phyloP scores from a whole-genome alignment of 2,329 filamentous ascomycete species.

The Claviceps fusiformis region DNA sequence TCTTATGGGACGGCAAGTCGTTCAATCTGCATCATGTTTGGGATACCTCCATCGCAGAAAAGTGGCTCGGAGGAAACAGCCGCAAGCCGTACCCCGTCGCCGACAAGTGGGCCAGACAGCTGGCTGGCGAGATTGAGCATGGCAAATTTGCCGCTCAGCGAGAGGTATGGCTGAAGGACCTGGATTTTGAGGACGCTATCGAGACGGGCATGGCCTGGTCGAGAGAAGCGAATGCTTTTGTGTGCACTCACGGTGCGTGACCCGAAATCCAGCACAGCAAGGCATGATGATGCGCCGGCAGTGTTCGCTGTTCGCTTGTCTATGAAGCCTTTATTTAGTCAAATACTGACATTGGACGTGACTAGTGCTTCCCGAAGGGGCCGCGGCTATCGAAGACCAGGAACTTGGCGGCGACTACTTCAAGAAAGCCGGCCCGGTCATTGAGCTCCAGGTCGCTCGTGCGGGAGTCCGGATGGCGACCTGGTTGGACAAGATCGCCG shows the following conservation, averaged over 20 bases:
- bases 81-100: constrained; percentile 37
- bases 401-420: constrained; percentile 53
- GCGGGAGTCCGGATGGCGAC: constrained; percentile 55
- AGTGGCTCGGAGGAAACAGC: constrained; percentile 42
- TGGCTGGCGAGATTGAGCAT: constrained; percentile 38
- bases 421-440: constrained; percentile 45
- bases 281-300: background rate
- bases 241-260: constrained; percentile 45
- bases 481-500: constrained; percentile 51
- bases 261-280: background rate
- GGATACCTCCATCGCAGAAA: constrained; percentile 58
- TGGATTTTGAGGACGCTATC: constrained; percentile 39
- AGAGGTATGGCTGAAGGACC: constrained; percentile 40
- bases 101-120: constrained; percentile 39
- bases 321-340: background rate
- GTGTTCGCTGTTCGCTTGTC: background rate
- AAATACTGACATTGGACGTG: background rate
- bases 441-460: constrained; percentile 53
- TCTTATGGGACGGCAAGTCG: constrained; percentile 41
- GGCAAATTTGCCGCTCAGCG: constrained; percentile 41
- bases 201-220: constrained; percentile 51
- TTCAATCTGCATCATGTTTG: constrained; percentile 61
- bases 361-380: constrained; percentile 47
- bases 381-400: constrained; percentile 40
- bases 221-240: constrained; percentile 44